Evolutionary conservation across 768 basidiomycete genomes (phyloP).

Genomic region (Megacollybia marginata): DNA sequence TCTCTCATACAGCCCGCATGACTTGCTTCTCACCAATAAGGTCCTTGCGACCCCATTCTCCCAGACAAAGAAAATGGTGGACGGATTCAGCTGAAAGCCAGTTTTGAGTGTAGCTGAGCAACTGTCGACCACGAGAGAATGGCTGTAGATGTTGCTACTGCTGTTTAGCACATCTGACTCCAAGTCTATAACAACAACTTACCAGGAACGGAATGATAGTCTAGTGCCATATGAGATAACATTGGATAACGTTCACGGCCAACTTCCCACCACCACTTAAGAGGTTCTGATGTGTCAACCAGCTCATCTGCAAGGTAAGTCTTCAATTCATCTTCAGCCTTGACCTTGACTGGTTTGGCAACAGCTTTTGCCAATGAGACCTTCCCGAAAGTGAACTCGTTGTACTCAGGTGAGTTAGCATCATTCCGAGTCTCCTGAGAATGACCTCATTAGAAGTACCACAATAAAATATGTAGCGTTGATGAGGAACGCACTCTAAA

Average conservation of each 20-base stretch:
- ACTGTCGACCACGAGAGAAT: slow-evolving; percentile 12
- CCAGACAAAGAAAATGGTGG: slow-evolving; percentile 10
- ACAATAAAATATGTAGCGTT: neutral
- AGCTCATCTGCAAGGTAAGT: slow-evolving; percentile 1
- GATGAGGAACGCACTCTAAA: too few species aligned
- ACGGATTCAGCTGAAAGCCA: slow-evolving; percentile 5
- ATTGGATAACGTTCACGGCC: slow-evolving; percentile 11
- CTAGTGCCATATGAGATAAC: slow-evolving; percentile 18
- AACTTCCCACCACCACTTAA: slow-evolving; percentile 13
- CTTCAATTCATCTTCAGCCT: slow-evolving; percentile 1
- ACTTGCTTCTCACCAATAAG: slow-evolving; percentile 4
- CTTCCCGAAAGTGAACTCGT: neutral
- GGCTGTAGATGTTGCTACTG: slow-evolving; percentile 12
- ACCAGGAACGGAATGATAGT: slow-evolving; percentile 16
- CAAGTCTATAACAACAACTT: neutral
- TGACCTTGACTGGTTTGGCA: neutral
- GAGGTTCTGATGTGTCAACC: slow-evolving; percentile 4
- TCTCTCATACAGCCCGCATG: neutral
- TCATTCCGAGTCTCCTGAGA: too few species aligned
- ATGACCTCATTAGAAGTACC: too few species aligned
- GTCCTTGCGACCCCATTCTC: slow-evolving; percentile 9
- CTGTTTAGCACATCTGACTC: neutral
- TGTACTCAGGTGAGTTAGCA: too few species aligned
- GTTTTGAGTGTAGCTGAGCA: slow-evolving; percentile 13
- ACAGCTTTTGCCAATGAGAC: neutral